phyloP scores from a whole-genome alignment of 2,329 filamentous ascomycete genomes.

The Phoma sp. region DNA sequence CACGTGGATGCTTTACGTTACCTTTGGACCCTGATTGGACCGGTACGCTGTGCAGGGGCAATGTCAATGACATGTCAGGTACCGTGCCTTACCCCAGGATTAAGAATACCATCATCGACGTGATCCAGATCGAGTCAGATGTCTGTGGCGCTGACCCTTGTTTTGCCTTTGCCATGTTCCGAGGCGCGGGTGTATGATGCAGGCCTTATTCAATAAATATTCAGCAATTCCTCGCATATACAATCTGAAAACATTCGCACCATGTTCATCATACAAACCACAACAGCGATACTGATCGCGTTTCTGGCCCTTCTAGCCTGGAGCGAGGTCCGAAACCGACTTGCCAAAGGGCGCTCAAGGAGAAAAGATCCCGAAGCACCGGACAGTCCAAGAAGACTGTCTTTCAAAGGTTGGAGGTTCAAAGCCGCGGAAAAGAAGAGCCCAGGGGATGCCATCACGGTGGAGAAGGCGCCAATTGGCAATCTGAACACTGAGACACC shows the following conservation, averaged over 20 bases:
- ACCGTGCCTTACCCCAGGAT: slow-evolving; percentile 2
- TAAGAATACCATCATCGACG: slow-evolving; percentile 13
- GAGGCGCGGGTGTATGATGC: not conserved
- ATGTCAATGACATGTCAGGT: slow-evolving; percentile 12
- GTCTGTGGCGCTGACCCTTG: slow-evolving; percentile 2
- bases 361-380: slow-evolving; percentile 25
- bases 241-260: not conserved
- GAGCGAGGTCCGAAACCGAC: slow-evolving; percentile 20
- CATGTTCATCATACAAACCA: slow-evolving; percentile 32
- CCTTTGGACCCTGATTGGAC: not conserved
- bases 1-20: slow-evolving; percentile 7
- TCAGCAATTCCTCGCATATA: not conserved
- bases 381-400: slow-evolving; percentile 17
- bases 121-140: slow-evolving; percentile 2
- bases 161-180: slow-evolving; percentile 4
- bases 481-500: not conserved
- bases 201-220: not conserved
- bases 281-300: slow-evolving; percentile 26
- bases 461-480: not conserved
- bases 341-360: slow-evolving; percentile 21
- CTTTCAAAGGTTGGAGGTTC: slow-evolving; percentile 9
- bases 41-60: not conserved
- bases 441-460: not conserved
- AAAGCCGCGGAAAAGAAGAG: not conserved
- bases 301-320: slow-evolving; percentile 29